These are phyloP conservation scores for Trichoderma koningiopsis DNA, from an alignment of 2,329 filamentous ascomycete species.

Conservation along the genomic window DNA sequence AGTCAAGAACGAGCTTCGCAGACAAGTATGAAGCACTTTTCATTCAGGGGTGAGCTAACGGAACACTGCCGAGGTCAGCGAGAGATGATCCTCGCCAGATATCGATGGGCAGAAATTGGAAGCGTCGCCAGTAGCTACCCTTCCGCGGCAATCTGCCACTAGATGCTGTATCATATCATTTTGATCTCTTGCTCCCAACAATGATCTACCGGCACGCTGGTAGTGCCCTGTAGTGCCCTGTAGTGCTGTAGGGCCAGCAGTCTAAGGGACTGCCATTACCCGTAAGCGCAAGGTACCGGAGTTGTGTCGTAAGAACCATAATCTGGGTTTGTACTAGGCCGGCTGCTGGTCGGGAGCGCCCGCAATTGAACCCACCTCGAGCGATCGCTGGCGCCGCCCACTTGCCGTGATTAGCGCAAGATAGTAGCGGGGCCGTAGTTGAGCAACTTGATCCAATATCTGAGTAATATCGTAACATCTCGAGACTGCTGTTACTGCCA, in stretches of 20 bases:
- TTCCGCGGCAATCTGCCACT: background rate
- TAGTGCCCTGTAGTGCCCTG: background rate
- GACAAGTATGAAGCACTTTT: background rate
- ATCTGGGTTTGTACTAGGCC: background rate
- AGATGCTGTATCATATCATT: background rate
- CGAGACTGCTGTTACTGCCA: background rate
- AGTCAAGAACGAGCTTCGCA: background rate
- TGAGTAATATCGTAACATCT: background rate
- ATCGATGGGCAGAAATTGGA: background rate
- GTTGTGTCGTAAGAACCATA: background rate
- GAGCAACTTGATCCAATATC: background rate
- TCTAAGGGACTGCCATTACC: no score
- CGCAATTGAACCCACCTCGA: background rate
- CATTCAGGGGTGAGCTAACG: background rate
- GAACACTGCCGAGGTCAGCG: background rate
- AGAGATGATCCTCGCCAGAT: background rate
- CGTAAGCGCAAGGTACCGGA: background rate
- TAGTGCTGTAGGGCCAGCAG: background rate
- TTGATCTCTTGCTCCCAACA: background rate
- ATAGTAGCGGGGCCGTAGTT: background rate
- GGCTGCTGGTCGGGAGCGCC: background rate
- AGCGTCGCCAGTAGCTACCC: background rate
- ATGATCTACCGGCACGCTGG: background rate
- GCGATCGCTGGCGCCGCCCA: background rate
- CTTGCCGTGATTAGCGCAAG: background rate